Conservation (phyloP, 164 flowering plant genomes). For the Sextonia rubra region DNA sequence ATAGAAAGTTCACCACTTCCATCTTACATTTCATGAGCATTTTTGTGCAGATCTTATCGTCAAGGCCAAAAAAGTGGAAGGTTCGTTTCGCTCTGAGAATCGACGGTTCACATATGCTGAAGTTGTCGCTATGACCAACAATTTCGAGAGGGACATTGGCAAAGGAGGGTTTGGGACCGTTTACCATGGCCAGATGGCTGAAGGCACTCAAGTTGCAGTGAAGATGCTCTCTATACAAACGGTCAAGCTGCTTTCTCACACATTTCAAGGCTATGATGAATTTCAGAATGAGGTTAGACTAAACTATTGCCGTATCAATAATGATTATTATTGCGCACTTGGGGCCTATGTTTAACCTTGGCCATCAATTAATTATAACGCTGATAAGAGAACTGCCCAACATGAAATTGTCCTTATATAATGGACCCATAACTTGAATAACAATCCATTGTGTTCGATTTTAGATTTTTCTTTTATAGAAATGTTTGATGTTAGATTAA, state of each 20-base stretch:
- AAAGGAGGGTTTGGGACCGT: slow-evolving; percentile 51
- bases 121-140: slow-evolving; percentile 30
- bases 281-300: slow-evolving; percentile 39
- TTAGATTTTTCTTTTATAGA: no score
- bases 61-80: no score
- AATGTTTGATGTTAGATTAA: no score
- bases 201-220: slow-evolving; percentile 39
- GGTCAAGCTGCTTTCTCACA: not conserved
- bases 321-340: no score
- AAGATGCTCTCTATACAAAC: slow-evolving; percentile 40
- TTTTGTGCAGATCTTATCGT: not conserved
- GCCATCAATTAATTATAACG: no score
- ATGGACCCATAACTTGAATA: no score
- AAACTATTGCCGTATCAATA: no score
- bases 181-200: slow-evolving; percentile 33
- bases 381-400: no score
- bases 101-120: slow-evolving; percentile 29
- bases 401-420: no score
- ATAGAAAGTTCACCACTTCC: no score
- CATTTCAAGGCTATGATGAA: slow-evolving; percentile 35
- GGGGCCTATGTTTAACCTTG: no score
- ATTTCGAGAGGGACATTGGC: slow-evolving; percentile 39
- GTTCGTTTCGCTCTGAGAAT: slow-evolving; percentile 4
- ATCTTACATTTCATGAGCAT: not conserved
- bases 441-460: no score